phyloP scores from a whole-genome alignment of 257 asterid species.

The Solanum rostratum region DNA sequence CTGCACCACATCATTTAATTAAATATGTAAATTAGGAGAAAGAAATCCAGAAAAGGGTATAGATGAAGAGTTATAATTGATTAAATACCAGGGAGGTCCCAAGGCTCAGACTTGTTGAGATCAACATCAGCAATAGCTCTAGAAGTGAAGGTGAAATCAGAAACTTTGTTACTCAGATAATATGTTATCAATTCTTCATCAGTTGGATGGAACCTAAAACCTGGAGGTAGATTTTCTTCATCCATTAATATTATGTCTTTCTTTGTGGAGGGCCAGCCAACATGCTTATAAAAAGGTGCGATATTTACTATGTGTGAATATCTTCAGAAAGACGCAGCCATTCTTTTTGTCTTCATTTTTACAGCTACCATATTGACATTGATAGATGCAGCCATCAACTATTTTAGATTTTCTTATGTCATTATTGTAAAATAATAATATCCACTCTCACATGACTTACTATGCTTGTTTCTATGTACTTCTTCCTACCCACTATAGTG shows the following conservation, averaged over 20 bases:
- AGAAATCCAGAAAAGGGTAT: no score
- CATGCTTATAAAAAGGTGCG: conserved; percentile 1
- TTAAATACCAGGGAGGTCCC: conserved; percentile 73
- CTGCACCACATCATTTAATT: conserved; percentile 11
- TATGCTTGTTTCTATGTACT: not conserved
- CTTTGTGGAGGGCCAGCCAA: not conserved
- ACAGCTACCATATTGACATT: conserved; percentile 90
- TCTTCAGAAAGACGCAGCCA: conserved; percentile 53
- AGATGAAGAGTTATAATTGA: no score
- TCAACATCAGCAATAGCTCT: conserved; percentile 62
- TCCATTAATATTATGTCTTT: conserved; percentile 11
- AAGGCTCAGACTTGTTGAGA: conserved; percentile 74
- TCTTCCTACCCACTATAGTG: not conserved
- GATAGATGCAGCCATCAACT: conserved; percentile 25
- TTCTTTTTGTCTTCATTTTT: conserved; percentile 24
- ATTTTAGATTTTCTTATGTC: conserved; percentile 3
- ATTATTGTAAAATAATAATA: not conserved
- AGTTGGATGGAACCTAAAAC: conserved; percentile 79
- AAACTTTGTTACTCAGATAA: conserved; percentile 51
- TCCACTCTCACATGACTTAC: not conserved
- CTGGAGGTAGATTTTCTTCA: conserved; percentile 66
- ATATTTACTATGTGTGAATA: conserved; percentile 3
- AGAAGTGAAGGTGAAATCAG: conserved; percentile 39
- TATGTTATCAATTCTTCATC: conserved; percentile 76
- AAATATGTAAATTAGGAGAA: no score